Conservation (phyloP, 768 basidiomycete species). For the Serpula lacrymans region DNA sequence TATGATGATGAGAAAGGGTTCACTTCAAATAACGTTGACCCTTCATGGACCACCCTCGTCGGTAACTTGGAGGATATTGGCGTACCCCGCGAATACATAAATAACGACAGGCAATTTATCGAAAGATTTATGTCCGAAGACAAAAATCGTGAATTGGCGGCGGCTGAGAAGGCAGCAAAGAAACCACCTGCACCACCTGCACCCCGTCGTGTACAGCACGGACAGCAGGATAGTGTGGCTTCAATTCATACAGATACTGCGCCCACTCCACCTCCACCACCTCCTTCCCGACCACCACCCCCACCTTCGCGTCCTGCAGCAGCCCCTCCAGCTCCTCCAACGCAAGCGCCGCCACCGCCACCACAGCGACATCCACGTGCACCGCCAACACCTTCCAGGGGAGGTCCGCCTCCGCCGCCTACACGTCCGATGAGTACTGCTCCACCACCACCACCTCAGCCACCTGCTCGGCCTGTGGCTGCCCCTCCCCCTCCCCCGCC, state of each 20-base stretch:
- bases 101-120: conserved; percentile 85
- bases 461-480: conserved; percentile 23
- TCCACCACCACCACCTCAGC: conserved; percentile 40
- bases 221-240: conserved; percentile 18
- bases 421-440: conserved; percentile 25
- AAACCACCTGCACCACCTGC: conserved; percentile 39
- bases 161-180: conserved; percentile 39
- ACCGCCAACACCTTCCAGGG: conserved; percentile 18
- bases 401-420: conserved; percentile 27
- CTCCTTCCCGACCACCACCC: conserved; percentile 34
- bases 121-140: conserved; percentile 69
- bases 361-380: conserved; percentile 27
- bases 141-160: conserved; percentile 23
- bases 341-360: conserved; percentile 18
- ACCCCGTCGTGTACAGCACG: conserved; percentile 27
- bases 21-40: conserved; percentile 82
- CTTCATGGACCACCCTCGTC: conserved; percentile 80
- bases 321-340: conserved; percentile 27
- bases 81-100: conserved; percentile 63
- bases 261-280: conserved; percentile 29
- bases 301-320: conserved; percentile 26
- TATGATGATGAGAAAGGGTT: conserved; percentile 87
- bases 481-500: conserved; percentile 29
- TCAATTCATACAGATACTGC: conserved; percentile 17
- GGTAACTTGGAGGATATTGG: conserved; percentile 61